Evolutionary conservation across 352 stramenopile genomes (phyloP).

Genomic region (Globisporangium radiosum): DNA sequence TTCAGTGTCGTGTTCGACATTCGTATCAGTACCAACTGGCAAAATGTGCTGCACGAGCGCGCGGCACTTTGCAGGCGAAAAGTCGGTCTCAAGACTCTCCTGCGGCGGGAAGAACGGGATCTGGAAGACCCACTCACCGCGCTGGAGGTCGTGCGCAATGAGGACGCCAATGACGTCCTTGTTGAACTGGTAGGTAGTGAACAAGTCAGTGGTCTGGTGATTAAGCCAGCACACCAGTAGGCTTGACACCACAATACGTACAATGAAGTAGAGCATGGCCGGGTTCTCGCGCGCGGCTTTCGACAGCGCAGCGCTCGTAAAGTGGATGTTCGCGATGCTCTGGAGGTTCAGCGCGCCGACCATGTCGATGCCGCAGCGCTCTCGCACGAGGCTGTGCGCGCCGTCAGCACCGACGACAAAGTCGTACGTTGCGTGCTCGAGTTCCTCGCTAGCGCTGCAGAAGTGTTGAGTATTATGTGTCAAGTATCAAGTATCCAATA

Average conservation of each 20-base stretch:
- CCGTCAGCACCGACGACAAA: slow-evolving; percentile 90
- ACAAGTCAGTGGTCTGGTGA: too few relatives aligned
- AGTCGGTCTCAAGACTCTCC: slow-evolving; percentile 59
- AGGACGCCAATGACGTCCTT: slow-evolving; percentile 86
- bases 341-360: slow-evolving; percentile 76
- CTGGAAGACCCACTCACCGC: slow-evolving; percentile 90
- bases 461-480: slow-evolving; percentile 7
- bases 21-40: slow-evolving; percentile 10
- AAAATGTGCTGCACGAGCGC: slow-evolving; percentile 46
- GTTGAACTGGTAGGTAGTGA: slow-evolving; percentile 45
- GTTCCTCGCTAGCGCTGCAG: slow-evolving; percentile 18
- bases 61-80: slow-evolving; percentile 50
- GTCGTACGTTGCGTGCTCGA: slow-evolving; percentile 48
- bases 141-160: slow-evolving; percentile 88
- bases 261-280: slow-evolving; percentile 94
- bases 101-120: slow-evolving; percentile 90
- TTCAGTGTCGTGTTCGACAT: slow-evolving; percentile 42
- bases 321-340: slow-evolving; percentile 93
- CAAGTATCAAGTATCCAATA: background rate
- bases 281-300: slow-evolving; percentile 48
- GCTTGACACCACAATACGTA: slow-evolving; percentile 15
- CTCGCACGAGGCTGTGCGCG: slow-evolving; percentile 77
- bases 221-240: background rate
- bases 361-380: slow-evolving; percentile 65
- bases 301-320: slow-evolving; percentile 76